Evolutionary conservation across 129 eudicot genomes (phyloP).

Genomic region (carrot (Daucus carota)): DNA sequence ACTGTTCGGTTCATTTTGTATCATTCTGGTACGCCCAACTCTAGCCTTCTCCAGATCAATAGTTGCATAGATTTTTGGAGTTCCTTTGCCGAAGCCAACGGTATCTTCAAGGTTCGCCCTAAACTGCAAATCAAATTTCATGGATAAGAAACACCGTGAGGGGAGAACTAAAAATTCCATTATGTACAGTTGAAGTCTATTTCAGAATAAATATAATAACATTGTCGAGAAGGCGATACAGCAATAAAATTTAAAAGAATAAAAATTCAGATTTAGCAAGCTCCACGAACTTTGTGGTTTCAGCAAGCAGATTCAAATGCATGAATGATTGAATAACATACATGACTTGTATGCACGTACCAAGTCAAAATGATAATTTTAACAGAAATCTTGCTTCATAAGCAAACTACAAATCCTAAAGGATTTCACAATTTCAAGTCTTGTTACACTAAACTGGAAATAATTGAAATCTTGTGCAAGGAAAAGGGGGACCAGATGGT

Average conservation of each 20-base stretch:
- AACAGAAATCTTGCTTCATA: neutral
- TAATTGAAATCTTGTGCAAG: neutral
- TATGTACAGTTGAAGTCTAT: neutral
- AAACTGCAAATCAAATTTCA: neutral
- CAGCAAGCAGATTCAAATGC: neutral
- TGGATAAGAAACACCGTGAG: neutral
- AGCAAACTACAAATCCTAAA: neutral
- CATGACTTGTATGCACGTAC: neutral
- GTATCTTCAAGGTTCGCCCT: slow-evolving; percentile 8
- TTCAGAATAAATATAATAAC: neutral
- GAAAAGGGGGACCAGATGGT: neutral
- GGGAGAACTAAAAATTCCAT: neutral
- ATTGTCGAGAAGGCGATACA: neutral
- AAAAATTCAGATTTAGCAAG: neutral
- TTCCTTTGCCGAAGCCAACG: slow-evolving; percentile 9
- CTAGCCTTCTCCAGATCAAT: slow-evolving; percentile 31
- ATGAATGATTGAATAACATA: neutral
- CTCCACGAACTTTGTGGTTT: neutral
- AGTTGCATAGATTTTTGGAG: slow-evolving; percentile 17
- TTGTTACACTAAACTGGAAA: neutral
- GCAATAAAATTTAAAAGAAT: neutral
- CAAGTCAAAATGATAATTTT: neutral
- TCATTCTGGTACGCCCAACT: slow-evolving; percentile 27
- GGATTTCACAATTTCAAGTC: neutral
- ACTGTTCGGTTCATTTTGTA: slow-evolving; percentile 18